Conservation (phyloP, 1,284 basidiomycete genomes). For the Ganoderma sinense region DNA sequence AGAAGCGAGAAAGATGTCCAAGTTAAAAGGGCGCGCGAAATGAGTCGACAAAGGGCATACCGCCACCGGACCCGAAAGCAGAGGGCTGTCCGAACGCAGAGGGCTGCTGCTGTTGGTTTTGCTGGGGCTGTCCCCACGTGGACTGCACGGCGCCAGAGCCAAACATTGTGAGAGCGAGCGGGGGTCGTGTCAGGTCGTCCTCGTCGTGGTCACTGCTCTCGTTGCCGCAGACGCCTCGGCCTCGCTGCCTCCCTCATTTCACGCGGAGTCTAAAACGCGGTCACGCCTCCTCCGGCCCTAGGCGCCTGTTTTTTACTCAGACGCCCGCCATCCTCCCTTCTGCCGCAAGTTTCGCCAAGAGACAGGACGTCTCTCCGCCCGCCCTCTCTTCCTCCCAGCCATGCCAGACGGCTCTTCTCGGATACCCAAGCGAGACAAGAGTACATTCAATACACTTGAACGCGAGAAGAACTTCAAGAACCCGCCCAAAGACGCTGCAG, state of each 20-base stretch:
- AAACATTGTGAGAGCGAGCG: slow-evolving; percentile 56
- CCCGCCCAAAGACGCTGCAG: slow-evolving; percentile 75
- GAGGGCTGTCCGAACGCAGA: slow-evolving; percentile 53
- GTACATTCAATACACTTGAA: slow-evolving; percentile 86
- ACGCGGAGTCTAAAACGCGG: slow-evolving; percentile 37
- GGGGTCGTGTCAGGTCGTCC: slow-evolving; percentile 33
- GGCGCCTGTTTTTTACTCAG: slow-evolving; percentile 30
- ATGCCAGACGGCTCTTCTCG: slow-evolving; percentile 47
- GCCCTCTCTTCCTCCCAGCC: slow-evolving; percentile 14
- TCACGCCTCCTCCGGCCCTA: slow-evolving; percentile 19
- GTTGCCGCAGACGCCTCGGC: slow-evolving; percentile 21
- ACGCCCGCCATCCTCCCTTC: slow-evolving; percentile 18
- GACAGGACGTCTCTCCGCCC: background rate
- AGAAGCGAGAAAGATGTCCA: slow-evolving; percentile 28
- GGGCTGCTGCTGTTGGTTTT: slow-evolving; percentile 53
- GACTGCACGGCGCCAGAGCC: slow-evolving; percentile 57
- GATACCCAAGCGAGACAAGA: slow-evolving; percentile 29
- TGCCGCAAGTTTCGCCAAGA: slow-evolving; percentile 15
- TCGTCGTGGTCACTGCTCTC: slow-evolving; percentile 34
- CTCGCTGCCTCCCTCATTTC: slow-evolving; percentile 24
- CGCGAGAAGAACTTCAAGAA: slow-evolving; percentile 86
- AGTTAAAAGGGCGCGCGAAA: slow-evolving; percentile 41
- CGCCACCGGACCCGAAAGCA: slow-evolving; percentile 53
- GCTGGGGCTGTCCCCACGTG: slow-evolving; percentile 70
- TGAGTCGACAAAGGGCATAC: slow-evolving; percentile 44